These are phyloP conservation scores for Carex arenaria DNA, from an alignment of 202 grass and related monocot genomes.

Conservation along the genomic window DNA sequence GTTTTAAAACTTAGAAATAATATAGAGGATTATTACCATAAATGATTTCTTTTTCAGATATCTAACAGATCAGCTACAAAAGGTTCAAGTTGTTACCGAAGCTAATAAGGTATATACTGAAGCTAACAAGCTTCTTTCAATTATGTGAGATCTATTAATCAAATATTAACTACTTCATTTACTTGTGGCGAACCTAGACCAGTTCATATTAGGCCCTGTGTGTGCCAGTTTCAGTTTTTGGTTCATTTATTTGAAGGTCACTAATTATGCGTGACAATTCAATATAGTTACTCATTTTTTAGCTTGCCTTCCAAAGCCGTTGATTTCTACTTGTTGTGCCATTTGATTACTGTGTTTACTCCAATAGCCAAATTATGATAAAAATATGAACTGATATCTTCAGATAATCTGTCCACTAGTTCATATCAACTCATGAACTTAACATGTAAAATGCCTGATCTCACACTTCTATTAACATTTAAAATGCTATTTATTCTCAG, in stretches of 20 bases:
- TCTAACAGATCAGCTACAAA: slow-evolving; percentile 92
- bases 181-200: not conserved
- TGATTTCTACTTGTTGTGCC: not conserved
- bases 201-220: not conserved
- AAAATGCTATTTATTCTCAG: not conserved
- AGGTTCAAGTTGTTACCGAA: slow-evolving; percentile 82
- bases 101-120: slow-evolving; percentile 64
- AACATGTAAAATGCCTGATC: not conserved
- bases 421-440: not conserved
- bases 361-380: not conserved
- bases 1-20: not conserved
- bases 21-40: slow-evolving; percentile 24
- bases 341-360: not conserved
- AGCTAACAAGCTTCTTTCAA: slow-evolving; percentile 6
- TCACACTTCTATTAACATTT: not conserved
- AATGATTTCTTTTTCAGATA: slow-evolving; percentile 52
- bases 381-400: not conserved
- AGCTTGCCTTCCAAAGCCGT: not conserved
- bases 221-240: not conserved
- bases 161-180: not conserved
- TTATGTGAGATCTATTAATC: slow-evolving; percentile 12
- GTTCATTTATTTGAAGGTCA: not conserved
- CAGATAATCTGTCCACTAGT: not conserved
- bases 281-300: not conserved
- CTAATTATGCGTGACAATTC: not conserved